Conservation (phyloP, 768 basidiomycete genomes). For the Exidia glandulosa region DNA sequence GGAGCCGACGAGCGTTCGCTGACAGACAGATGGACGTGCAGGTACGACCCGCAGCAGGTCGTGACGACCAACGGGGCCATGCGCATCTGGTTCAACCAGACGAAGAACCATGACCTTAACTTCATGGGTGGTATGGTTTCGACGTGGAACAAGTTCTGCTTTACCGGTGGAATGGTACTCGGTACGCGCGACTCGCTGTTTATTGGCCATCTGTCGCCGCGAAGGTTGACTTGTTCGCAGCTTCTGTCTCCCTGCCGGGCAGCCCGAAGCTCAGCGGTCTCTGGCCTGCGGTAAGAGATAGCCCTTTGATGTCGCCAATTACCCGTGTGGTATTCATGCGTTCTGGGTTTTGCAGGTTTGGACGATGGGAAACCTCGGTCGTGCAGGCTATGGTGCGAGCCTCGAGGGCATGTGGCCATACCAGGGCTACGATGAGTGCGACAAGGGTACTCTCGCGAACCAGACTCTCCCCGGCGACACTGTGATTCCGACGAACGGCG, state of each 20-base stretch:
- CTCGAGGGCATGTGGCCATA: constrained; percentile 52
- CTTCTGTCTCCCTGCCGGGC: constrained; percentile 61
- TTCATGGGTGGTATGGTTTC: constrained; percentile 64
- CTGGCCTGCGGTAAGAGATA: constrained; percentile 53
- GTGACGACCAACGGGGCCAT: constrained; percentile 66
- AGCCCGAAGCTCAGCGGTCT: constrained; percentile 42
- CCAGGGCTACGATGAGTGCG: constrained; percentile 58
- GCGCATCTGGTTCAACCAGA: constrained; percentile 51
- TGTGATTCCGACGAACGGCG: constrained; percentile 50
- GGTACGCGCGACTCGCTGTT: no score
- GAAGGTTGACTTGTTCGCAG: constrained; percentile 60
- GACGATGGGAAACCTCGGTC: constrained; percentile 78
- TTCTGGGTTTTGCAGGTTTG: constrained; percentile 19
- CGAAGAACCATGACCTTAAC: constrained; percentile 54
- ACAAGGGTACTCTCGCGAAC: constrained; percentile 81
- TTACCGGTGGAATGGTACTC: constrained; percentile 32
- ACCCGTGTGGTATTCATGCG: no score
- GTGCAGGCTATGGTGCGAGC: constrained; percentile 70
- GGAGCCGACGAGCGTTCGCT: no score
- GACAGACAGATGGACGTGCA: constrained; percentile 34
- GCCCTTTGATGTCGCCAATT: not conserved
- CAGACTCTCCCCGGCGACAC: constrained; percentile 67
- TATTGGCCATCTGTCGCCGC: not conserved
- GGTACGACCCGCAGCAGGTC: constrained; percentile 77
- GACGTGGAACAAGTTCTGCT: constrained; percentile 84